A percentile compares a stretch with the other conserved stretches of the same genome.
Evolutionary conservation across 2,329 filamentous ascomycete genomes (phyloP).

Genomic region (Myotisia sp.): DNA sequence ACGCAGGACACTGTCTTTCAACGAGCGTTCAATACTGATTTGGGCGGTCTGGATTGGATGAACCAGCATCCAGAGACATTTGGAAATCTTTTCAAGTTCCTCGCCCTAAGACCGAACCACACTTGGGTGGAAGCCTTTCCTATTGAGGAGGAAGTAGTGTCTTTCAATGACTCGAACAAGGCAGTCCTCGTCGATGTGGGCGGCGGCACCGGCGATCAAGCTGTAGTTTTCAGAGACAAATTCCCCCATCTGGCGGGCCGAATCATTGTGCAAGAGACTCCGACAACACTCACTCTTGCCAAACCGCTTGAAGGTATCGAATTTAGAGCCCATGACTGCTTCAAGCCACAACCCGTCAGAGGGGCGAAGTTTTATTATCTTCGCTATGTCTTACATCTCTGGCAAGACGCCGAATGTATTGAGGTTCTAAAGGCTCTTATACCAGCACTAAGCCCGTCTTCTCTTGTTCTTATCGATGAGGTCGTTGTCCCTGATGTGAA

Average conservation of each 20-base stretch:
- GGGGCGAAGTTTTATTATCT: constrained; percentile 16
- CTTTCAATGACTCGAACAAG: too few relatives aligned
- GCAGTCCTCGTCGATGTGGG: constrained; percentile 17
- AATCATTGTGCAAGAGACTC: constrained; percentile 21
- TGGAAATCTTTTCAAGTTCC: too few relatives aligned
- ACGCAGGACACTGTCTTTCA: too few relatives aligned
- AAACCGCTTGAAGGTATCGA: constrained; percentile 10
- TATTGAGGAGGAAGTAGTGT: too few relatives aligned
- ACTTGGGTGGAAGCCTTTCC: too few relatives aligned
- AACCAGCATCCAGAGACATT: too few relatives aligned
- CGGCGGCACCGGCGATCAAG: constrained; percentile 14
- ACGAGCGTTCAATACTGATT: too few relatives aligned
- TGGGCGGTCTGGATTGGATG: too few relatives aligned
- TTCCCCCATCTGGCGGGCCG: constrained; percentile 11
- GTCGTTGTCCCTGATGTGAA: constrained; percentile 25
- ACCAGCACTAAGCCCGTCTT: constrained; percentile 23
- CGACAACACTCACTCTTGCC: constrained; percentile 14
- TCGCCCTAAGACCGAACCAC: too few relatives aligned
- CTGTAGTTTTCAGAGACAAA: constrained; percentile 9
- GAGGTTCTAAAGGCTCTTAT: constrained; percentile 17
- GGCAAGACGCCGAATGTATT: constrained; percentile 13
- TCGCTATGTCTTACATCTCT: constrained; percentile 17
- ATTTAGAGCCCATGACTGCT: constrained; percentile 20
- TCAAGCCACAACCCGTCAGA: constrained; percentile 18
- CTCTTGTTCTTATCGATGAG: constrained; percentile 32